A percentile compares a stretch with the other conserved stretches of the same genome.
phyloP scores from a whole-genome alignment of 2,329 filamentous ascomycete species.

The Trichoderma guizhouense region DNA sequence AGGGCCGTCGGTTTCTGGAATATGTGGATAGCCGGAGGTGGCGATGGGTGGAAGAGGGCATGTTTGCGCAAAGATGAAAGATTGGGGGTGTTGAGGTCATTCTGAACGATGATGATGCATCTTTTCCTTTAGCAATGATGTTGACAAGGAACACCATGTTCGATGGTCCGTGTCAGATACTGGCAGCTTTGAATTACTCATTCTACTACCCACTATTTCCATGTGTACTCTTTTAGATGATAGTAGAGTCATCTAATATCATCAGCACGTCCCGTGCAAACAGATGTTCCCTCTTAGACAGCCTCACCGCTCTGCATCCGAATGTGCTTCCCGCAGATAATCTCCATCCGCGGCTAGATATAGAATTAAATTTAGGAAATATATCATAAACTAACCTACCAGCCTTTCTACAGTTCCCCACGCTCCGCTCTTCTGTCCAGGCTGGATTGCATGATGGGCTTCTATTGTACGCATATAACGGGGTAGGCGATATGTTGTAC shows the following conservation, averaged over 20 bases:
- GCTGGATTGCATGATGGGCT: neutral
- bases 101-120: neutral
- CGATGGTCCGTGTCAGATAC: neutral
- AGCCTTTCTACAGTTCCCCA: neutral
- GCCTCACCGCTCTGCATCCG: neutral
- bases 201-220: neutral
- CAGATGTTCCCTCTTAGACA: neutral
- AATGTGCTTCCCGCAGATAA: neutral
- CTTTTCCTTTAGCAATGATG: neutral
- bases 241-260: neutral
- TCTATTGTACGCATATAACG: neutral
- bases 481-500: neutral
- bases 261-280: neutral
- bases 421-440: neutral
- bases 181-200: neutral
- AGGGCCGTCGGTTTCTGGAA: neutral
- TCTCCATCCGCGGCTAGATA: neutral
- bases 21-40: neutral
- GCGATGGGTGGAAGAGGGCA: neutral
- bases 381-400: neutral
- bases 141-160: neutral
- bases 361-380: neutral
- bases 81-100: neutral
- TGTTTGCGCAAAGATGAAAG: neutral
- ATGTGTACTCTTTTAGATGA: neutral